Evolutionary conservation across 768 basidiomycete genomes (phyloP).

Genomic region (Mrakia gelida): DNA sequence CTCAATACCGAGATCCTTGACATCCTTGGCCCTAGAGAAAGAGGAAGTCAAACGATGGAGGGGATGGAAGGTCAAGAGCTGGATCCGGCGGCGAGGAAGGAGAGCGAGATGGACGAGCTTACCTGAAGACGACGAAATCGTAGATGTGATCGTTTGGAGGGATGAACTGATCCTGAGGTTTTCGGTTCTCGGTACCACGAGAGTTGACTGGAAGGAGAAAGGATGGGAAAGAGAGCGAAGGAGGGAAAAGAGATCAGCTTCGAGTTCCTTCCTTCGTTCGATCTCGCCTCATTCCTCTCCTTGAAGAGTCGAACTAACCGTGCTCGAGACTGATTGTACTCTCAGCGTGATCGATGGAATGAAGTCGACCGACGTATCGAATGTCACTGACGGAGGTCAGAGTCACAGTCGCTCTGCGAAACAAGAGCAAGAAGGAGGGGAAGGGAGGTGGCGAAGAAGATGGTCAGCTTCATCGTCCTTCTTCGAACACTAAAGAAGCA

Average conservation of each 20-base stretch:
- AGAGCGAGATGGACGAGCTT: neutral
- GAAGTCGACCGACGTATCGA: slow-evolving; percentile 79
- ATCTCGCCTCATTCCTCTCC: neutral
- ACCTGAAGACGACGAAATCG: slow-evolving; percentile 81
- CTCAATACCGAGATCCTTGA: slow-evolving; percentile 43
- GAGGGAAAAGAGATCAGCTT: slow-evolving; percentile 9
- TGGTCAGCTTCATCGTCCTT: neutral
- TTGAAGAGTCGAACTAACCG: slow-evolving; percentile 51
- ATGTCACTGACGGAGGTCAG: slow-evolving; percentile 88
- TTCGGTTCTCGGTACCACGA: slow-evolving; percentile 80
- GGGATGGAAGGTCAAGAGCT: neutral
- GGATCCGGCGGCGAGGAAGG: neutral
- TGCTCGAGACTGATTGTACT: slow-evolving; percentile 85
- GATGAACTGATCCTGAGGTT: slow-evolving; percentile 63
- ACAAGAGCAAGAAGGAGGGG: neutral
- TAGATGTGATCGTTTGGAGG: slow-evolving; percentile 79
- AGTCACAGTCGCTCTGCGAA: slow-evolving; percentile 54
- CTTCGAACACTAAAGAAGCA: neutral
- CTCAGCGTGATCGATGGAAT: slow-evolving; percentile 76
- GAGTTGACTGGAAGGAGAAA: slow-evolving; percentile 57
- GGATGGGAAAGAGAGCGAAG: neutral
- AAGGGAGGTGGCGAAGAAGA: neutral
- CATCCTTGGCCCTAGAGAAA: slow-evolving; percentile 41
- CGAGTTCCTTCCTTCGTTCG: neutral
- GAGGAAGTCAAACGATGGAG: neutral